These are phyloP conservation scores for Boletus huronensis DNA, from an alignment of 768 basidiomycete genomes.

Conservation along the genomic window DNA sequence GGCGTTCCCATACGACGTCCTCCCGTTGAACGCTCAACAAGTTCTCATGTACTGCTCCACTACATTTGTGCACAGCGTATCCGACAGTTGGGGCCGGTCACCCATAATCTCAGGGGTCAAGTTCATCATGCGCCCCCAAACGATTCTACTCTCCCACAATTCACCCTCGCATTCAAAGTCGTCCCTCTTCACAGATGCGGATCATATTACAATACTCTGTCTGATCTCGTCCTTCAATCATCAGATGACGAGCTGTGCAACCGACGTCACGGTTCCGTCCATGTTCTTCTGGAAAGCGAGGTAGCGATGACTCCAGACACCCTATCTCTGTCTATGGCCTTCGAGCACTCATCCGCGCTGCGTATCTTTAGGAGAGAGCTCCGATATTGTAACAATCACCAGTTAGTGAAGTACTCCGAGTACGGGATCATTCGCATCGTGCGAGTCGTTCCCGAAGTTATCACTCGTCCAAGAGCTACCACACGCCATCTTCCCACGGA, in stretches of 20 bases:
- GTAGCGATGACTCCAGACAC: not conserved
- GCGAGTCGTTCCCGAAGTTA: not conserved
- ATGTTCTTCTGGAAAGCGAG: not conserved
- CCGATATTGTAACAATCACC: not conserved
- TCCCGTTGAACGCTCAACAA: not conserved
- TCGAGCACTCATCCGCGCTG: not conserved
- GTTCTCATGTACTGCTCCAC: not conserved
- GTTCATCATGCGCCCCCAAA: not conserved
- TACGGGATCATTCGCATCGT: not conserved
- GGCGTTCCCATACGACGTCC: not conserved
- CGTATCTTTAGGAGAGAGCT: not conserved
- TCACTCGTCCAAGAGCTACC: not conserved
- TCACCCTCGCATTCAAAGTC: not conserved
- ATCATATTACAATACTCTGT: not conserved
- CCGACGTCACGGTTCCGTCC: not conserved
- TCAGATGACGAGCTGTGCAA: no score
- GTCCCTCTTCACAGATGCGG: not conserved
- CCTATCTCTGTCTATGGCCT: not conserved
- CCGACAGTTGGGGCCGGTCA: not conserved
- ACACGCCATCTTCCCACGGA: not conserved
- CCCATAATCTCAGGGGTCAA: not conserved
- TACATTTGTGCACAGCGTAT: not conserved
- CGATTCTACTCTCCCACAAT: not conserved
- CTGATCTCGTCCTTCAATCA: not conserved
- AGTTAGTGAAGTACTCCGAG: no score